Conservation (phyloP, 2,329 filamentous ascomycete species). For the Ophiobolus disseminans region DNA sequence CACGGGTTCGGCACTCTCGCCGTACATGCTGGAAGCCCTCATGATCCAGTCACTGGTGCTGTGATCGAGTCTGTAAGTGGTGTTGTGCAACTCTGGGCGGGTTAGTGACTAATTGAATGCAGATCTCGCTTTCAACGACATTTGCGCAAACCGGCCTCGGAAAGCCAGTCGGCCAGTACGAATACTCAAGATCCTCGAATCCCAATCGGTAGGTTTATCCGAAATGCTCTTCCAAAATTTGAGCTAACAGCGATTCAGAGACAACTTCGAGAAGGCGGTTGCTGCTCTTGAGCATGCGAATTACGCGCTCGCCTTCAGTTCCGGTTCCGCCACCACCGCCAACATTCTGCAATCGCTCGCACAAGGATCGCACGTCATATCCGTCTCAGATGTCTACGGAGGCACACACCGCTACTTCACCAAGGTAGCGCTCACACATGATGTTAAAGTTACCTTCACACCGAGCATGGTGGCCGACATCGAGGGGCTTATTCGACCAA, state of each 20-base stretch:
- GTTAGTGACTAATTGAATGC: constrained; percentile 15
- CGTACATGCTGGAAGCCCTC: constrained; percentile 89
- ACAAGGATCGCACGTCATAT: constrained; percentile 90
- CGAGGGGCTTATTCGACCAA: constrained; percentile 79
- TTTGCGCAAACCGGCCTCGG: constrained; percentile 92
- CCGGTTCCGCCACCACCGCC: constrained; percentile 91
- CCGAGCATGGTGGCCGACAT: constrained; percentile 91
- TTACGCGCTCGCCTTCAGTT: constrained; percentile 92
- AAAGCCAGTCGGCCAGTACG: constrained; percentile 84
- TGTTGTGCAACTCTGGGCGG: background rate
- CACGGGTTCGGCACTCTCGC: constrained; percentile 91
- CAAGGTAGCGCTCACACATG: constrained; percentile 92
- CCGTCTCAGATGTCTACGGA: constrained; percentile 96
- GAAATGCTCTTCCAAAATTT: background rate
- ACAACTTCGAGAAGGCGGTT: constrained; percentile 91
- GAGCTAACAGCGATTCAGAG: constrained; percentile 54
- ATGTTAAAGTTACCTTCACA: constrained; percentile 92
- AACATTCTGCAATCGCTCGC: constrained; percentile 92
- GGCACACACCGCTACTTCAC: constrained; percentile 99
- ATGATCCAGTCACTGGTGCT: constrained; percentile 89
- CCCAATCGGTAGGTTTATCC: constrained; percentile 71
- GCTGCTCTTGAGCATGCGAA: constrained; percentile 92
- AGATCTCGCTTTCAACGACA: constrained; percentile 94
- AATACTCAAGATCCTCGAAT: constrained; percentile 93
- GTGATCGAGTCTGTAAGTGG: constrained; percentile 80